phyloP scores from a whole-genome alignment of 306 rosid species.

The Bauhinia variegata region DNA sequence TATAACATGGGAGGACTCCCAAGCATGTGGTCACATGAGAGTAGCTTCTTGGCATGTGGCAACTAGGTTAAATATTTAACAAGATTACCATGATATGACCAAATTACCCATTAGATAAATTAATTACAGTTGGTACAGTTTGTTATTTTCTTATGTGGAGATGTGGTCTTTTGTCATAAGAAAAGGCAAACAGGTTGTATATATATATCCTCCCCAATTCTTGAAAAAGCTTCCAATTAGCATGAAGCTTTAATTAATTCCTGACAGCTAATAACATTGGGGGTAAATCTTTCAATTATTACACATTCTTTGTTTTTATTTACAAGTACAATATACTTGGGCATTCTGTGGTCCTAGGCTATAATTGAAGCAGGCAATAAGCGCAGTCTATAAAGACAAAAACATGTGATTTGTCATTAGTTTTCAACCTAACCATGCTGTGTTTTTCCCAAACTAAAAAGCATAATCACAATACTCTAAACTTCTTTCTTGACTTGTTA shows the following conservation, averaged over 20 bases:
- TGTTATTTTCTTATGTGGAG: slow-evolving; percentile 38
- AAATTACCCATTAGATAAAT: slow-evolving; percentile 48
- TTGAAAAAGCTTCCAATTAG: slow-evolving; percentile 63
- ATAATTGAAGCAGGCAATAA: slow-evolving; percentile 58
- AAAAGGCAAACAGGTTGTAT: slow-evolving; percentile 45
- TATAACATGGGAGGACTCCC: slow-evolving; percentile 69
- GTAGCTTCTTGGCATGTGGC: slow-evolving; percentile 80
- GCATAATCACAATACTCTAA: neutral
- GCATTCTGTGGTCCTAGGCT: slow-evolving; percentile 61
- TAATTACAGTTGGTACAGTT: slow-evolving; percentile 40
- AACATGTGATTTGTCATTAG: slow-evolving; percentile 56
- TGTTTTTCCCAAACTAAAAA: slow-evolving; percentile 29
- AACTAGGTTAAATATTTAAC: slow-evolving; percentile 50
- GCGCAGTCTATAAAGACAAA: slow-evolving; percentile 33
- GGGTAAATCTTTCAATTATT: slow-evolving; percentile 69
- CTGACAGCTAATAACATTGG: slow-evolving; percentile 78
- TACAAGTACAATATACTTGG: slow-evolving; percentile 50
- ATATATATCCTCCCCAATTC: slow-evolving; percentile 55
- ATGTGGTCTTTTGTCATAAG: slow-evolving; percentile 51
- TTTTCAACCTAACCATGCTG: slow-evolving; percentile 29
- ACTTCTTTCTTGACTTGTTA: neutral
- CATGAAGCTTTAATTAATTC: slow-evolving; percentile 69
- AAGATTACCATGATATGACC: slow-evolving; percentile 44
- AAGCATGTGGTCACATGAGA: slow-evolving; percentile 96
- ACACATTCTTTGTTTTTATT: slow-evolving; percentile 51